These are phyloP conservation scores for Moesziomyces globuligerus DNA, from an alignment of 1,284 basidiomycete genomes.

Conservation along the genomic window DNA sequence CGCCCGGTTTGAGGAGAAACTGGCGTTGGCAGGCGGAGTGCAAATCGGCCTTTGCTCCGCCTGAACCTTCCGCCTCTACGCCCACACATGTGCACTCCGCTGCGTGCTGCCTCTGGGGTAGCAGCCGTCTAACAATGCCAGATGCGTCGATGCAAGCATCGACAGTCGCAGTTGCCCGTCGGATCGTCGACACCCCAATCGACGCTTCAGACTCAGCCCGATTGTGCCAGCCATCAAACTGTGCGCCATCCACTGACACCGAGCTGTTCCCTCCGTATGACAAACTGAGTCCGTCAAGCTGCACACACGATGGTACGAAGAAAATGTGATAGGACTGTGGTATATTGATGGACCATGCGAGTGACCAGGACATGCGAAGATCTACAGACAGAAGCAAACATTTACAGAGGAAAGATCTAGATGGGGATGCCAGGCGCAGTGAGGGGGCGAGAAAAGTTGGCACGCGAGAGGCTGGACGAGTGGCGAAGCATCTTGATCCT, in stretches of 20 bases:
- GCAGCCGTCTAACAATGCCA: too few species aligned
- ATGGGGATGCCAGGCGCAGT: constrained; percentile 35
- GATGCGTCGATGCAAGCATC: background rate
- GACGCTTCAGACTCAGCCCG: background rate
- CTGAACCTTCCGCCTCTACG: background rate
- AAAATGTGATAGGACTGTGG: background rate
- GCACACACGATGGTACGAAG: too few species aligned
- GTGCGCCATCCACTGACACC: too few species aligned
- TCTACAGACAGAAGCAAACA: background rate
- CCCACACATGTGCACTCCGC: background rate
- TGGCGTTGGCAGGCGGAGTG: background rate
- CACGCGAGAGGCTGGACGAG: constrained; percentile 17
- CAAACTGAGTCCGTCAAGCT: too few species aligned
- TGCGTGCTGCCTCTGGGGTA: too few species aligned
- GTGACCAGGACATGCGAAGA: background rate
- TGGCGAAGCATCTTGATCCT: constrained; percentile 45
- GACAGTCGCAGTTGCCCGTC: background rate
- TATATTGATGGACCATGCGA: background rate
- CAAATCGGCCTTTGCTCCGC: background rate
- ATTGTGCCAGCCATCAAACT: background rate
- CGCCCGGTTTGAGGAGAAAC: background rate
- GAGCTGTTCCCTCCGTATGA: too few species aligned
- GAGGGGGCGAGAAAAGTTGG: constrained; percentile 29
- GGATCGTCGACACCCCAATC: background rate
- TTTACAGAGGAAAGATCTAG: background rate